Conservation (phyloP, 768 basidiomycete genomes). For the Suillus lakei region DNA sequence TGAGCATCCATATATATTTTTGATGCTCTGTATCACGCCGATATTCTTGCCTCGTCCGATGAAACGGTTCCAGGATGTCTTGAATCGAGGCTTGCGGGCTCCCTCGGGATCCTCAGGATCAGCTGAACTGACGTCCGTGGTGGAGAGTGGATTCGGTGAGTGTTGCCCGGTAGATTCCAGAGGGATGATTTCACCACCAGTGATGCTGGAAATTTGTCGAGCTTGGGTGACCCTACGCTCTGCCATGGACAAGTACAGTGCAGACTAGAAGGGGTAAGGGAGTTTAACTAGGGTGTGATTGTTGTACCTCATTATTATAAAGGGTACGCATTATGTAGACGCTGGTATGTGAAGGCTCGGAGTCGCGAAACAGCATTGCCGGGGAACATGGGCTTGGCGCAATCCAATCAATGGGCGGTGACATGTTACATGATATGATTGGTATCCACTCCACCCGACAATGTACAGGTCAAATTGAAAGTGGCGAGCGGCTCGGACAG, state of each 20-base stretch:
- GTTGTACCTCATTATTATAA: background rate
- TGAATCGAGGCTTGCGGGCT: background rate
- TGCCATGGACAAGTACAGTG: slow-evolving; percentile 8
- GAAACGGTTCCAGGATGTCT: slow-evolving; percentile 15
- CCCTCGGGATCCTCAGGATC: background rate
- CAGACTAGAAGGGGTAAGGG: background rate
- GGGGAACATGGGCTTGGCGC: slow-evolving; percentile 5
- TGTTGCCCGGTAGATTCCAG: background rate
- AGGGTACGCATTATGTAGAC: background rate
- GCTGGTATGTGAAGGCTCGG: slow-evolving; percentile 6
- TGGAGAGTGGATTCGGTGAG: background rate
- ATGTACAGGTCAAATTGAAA: background rate
- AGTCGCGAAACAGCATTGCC: background rate
- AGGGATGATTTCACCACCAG: background rate
- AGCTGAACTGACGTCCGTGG: background rate
- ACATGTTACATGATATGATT: background rate
- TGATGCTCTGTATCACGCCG: slow-evolving; percentile 48
- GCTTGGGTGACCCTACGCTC: slow-evolving; percentile 2
- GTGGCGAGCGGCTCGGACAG: no score
- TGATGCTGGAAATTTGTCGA: background rate
- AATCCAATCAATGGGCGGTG: background rate
- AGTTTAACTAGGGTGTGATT: background rate
- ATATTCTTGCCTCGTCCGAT: slow-evolving; percentile 44
- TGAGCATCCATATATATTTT: slow-evolving; percentile 53
- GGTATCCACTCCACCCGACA: no score